These are phyloP conservation scores for Penicillium lividum DNA, from an alignment of 495 filamentous ascomycete species.

Conservation along the genomic window DNA sequence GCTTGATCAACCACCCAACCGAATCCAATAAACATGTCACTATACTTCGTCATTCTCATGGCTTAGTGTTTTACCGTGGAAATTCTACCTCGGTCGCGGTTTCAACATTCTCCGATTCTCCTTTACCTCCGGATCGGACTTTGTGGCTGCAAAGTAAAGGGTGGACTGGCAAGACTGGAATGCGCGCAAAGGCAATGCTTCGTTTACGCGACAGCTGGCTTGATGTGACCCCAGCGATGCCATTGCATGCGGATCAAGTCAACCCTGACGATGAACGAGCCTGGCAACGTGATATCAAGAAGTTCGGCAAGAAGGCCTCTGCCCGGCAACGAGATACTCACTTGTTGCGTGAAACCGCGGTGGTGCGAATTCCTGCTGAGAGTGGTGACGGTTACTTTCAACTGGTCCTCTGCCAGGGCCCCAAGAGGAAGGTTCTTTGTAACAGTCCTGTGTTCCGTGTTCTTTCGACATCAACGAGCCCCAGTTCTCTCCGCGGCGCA, in stretches of 20 bases:
- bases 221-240: conserved; percentile 59
- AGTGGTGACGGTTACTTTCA: conserved; percentile 68
- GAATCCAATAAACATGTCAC: conserved; percentile 67
- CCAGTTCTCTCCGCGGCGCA: conserved; percentile 62
- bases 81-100: conserved; percentile 60
- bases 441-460: conserved; percentile 65
- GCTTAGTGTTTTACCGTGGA: conserved; percentile 64
- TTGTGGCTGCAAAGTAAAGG: conserved; percentile 68
- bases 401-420: conserved; percentile 58
- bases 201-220: conserved; percentile 59
- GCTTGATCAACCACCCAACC: conserved; percentile 60
- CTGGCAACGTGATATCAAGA: conserved; percentile 66
- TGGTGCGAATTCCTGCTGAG: conserved; percentile 62
- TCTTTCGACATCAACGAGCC: conserved; percentile 58
- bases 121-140: conserved; percentile 57
- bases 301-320: conserved; percentile 53
- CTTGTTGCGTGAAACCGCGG: conserved; percentile 57
- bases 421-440: conserved; percentile 57
- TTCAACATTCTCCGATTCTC: conserved; percentile 60
- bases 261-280: conserved; percentile 55
- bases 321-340: conserved; percentile 48
- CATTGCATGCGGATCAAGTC: conserved; percentile 46
- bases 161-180: conserved; percentile 67
- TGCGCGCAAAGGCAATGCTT: conserved; percentile 62
- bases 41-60: conserved; percentile 65